Percentiles rank a stretch among this genome's conserved stretches.
These are phyloP conservation scores for Corylus avellana DNA, from an alignment of 306 rosid species.

Conservation along the genomic window DNA sequence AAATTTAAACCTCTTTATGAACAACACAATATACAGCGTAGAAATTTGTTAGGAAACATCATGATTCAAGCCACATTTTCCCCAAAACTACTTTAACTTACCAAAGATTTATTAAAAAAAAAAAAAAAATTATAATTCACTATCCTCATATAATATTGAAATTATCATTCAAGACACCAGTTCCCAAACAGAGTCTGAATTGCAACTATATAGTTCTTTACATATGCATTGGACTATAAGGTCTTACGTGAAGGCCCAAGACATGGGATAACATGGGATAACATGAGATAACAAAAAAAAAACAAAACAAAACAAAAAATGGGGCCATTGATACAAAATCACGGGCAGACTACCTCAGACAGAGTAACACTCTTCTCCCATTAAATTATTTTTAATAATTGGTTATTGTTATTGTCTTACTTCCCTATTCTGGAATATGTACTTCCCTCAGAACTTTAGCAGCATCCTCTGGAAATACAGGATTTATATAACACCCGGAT, in stretches of 20 bases:
- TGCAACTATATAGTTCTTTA: too few relatives aligned
- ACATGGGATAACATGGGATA: background rate
- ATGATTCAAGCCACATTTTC: background rate
- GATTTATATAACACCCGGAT: slow-evolving; percentile 55
- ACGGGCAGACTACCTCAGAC: background rate
- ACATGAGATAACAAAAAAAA: background rate
- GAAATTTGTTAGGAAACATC: background rate
- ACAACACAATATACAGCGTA: too few relatives aligned
- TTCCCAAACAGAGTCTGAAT: background rate
- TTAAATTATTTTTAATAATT: background rate
- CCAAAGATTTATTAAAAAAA: background rate
- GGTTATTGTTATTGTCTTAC: background rate
- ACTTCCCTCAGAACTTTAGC: slow-evolving; percentile 55
- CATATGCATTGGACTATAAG: background rate
- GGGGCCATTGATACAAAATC: background rate
- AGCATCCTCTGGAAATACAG: slow-evolving; percentile 57
- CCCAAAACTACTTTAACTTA: background rate
- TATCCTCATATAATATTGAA: background rate
- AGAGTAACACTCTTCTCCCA: background rate
- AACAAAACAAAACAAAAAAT: too few relatives aligned
- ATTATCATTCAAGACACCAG: background rate
- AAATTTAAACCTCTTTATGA: too few relatives aligned
- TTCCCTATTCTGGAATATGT: background rate
- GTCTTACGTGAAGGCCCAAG: background rate
- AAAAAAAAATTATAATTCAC: too few relatives aligned